A percentile compares a stretch with the other conserved stretches of the same genome.
Evolutionary conservation across 2,329 filamentous ascomycete species (phyloP).

Genomic region (Neonectria faginata): DNA sequence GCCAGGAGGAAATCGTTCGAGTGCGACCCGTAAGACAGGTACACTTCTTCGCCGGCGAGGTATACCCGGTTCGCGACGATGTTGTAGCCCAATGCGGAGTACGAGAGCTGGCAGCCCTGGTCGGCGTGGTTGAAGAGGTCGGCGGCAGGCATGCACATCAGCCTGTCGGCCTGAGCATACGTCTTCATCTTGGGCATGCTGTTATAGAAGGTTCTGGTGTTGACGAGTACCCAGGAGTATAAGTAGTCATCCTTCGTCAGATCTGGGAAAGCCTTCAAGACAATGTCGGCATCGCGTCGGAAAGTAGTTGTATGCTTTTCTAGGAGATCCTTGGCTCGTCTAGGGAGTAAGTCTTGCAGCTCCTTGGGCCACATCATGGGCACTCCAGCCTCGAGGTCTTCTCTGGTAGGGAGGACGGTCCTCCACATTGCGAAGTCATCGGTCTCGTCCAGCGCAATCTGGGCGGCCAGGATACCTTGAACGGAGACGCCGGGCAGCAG

Average conservation of each 20-base stretch:
- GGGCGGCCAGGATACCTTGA: slow-evolving; percentile 79
- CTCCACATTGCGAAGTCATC: slow-evolving; percentile 68
- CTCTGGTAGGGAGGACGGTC: slow-evolving; percentile 72
- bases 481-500: slow-evolving; percentile 71
- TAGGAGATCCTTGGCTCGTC: slow-evolving; percentile 59
- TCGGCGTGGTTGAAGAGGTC: slow-evolving; percentile 76
- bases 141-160: slow-evolving; percentile 77
- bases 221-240: slow-evolving; percentile 70
- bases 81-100: slow-evolving; percentile 64
- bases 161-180: slow-evolving; percentile 65
- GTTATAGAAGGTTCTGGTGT: slow-evolving; percentile 73
- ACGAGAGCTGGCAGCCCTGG: slow-evolving; percentile 64
- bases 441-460: slow-evolving; percentile 67
- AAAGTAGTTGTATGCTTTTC: slow-evolving; percentile 63
- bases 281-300: slow-evolving; percentile 53
- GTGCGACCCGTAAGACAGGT: slow-evolving; percentile 77
- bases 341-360: slow-evolving; percentile 61
- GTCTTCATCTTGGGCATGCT: slow-evolving; percentile 58
- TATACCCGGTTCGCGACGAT: slow-evolving; percentile 64
- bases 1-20: slow-evolving; percentile 78
- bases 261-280: slow-evolving; percentile 47
- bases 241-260: slow-evolving; percentile 57
- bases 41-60: slow-evolving; percentile 71
- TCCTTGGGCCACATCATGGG: slow-evolving; percentile 60
- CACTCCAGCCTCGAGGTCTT: slow-evolving; percentile 64